Evolutionary conservation across 768 basidiomycete species (phyloP).

Genomic region (Termitomyces sp.): DNA sequence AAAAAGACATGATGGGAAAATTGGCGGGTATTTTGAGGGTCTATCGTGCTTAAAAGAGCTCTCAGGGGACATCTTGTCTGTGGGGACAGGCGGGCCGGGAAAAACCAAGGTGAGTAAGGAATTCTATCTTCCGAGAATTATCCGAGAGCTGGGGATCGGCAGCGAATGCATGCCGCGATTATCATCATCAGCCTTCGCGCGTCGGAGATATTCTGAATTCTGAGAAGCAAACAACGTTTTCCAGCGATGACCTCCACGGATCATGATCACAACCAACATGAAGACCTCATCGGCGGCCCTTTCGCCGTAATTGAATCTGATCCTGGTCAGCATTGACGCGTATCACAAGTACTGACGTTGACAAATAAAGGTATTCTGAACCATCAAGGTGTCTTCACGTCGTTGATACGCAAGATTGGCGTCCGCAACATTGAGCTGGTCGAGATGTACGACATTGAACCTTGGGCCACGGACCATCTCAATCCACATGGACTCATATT

Average conservation of each 20-base stretch:
- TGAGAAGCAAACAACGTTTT: too few relatives aligned
- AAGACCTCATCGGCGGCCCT: slow-evolving; percentile 55
- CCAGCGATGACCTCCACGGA: not conserved
- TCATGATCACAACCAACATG: not conserved
- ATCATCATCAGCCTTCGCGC: too few relatives aligned
- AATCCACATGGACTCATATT: slow-evolving; percentile 55
- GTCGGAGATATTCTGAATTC: too few relatives aligned
- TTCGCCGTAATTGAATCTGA: slow-evolving; percentile 60
- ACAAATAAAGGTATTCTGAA: not conserved
- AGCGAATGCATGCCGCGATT: too few relatives aligned
- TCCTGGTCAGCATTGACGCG: slow-evolving; percentile 28
- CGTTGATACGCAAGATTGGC: slow-evolving; percentile 48
- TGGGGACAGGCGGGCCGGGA: slow-evolving; percentile 4
- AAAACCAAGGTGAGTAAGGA: not conserved
- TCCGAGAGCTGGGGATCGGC: not conserved
- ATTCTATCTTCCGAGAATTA: slow-evolving; percentile 16
- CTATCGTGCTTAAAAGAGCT: slow-evolving; percentile 7
- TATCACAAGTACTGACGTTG: not conserved
- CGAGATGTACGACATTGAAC: slow-evolving; percentile 59
- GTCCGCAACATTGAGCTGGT: slow-evolving; percentile 45
- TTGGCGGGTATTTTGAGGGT: not conserved
- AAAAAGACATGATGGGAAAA: slow-evolving; percentile 37
- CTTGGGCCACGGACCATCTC: slow-evolving; percentile 58
- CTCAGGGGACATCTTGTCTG: slow-evolving; percentile 4
- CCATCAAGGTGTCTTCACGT: slow-evolving; percentile 49